phyloP scores from a whole-genome alignment of 257 asterid genomes.

The Nicotiana obtusifolia region DNA sequence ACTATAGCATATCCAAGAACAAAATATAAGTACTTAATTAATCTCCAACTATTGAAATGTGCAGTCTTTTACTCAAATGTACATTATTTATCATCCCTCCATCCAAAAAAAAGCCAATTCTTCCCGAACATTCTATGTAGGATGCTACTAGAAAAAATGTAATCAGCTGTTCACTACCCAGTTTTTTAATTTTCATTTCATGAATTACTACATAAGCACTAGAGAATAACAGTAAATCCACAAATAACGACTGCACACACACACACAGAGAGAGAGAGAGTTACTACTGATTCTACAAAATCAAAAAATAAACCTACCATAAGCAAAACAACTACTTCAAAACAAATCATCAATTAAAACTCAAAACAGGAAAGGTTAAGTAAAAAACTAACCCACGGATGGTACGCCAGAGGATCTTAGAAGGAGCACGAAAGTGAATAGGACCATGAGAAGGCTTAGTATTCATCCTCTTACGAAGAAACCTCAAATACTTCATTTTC shows the following conservation, averaged over 20 bases:
- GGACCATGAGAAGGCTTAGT: slow-evolving; percentile 56
- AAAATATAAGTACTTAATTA: neutral
- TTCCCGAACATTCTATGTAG: neutral
- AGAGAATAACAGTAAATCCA: too few species aligned
- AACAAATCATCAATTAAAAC: neutral
- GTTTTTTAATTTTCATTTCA: neutral
- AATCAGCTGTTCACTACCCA: neutral
- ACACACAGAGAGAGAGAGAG: too few species aligned
- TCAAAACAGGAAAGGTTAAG: neutral
- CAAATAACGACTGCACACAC: neutral
- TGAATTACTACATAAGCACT: too few species aligned
- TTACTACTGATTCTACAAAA: too few species aligned
- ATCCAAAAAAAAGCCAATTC: too few species aligned
- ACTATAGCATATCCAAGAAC: too few species aligned
- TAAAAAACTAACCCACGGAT: slow-evolving; percentile 35
- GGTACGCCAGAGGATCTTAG: slow-evolving; percentile 48
- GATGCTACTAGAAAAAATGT: neutral
- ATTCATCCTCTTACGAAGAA: slow-evolving; percentile 44
- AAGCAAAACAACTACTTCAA: neutral
- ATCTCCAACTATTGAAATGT: neutral
- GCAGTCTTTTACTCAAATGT: too few species aligned
- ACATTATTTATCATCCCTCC: neutral
- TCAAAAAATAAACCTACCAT: neutral
- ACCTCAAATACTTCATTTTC: slow-evolving; percentile 48
- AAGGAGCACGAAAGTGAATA: slow-evolving; percentile 47